These are phyloP conservation scores for Vitis riparia DNA, from an alignment of 164 flowering plant species.

Conservation along the genomic window DNA sequence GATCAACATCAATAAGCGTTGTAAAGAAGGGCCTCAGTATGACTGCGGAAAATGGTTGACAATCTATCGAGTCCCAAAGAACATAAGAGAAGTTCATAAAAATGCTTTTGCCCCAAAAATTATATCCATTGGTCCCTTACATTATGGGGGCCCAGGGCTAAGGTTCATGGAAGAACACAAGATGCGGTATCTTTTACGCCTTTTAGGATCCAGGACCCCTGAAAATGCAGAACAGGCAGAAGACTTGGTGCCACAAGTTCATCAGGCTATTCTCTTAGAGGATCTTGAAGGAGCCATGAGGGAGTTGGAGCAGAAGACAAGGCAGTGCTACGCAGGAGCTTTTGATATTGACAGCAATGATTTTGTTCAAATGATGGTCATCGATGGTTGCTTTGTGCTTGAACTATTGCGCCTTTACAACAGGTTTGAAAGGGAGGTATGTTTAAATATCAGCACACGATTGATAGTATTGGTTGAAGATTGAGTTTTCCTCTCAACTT, in stretches of 20 bases:
- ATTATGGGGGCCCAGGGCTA: conserved; percentile 7
- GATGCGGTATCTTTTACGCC: conserved; percentile 14
- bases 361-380: conserved; percentile 29
- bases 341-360: conserved; percentile 4
- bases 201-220: conserved; percentile 10
- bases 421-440: background rate
- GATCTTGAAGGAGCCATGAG: conserved; percentile 11
- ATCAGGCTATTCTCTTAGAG: conserved; percentile 1
- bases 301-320: conserved; percentile 11
- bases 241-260: background rate
- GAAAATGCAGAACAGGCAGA: background rate
- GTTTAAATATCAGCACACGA: background rate
- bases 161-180: conserved; percentile 29
- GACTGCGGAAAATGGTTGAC: too few relatives aligned
- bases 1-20: too few relatives aligned
- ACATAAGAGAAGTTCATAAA: conserved; percentile 1
- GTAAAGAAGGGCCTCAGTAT: too few relatives aligned
- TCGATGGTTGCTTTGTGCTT: conserved; percentile 33
- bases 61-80: conserved; percentile 6
- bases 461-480: too few relatives aligned
- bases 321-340: conserved; percentile 14
- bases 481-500: too few relatives aligned
- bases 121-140: conserved; percentile 28
- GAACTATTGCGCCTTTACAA: conserved; percentile 15
- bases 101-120: conserved; percentile 18